phyloP scores from a whole-genome alignment of 2,329 filamentous ascomycete species.

The Penicillium sp. region DNA sequence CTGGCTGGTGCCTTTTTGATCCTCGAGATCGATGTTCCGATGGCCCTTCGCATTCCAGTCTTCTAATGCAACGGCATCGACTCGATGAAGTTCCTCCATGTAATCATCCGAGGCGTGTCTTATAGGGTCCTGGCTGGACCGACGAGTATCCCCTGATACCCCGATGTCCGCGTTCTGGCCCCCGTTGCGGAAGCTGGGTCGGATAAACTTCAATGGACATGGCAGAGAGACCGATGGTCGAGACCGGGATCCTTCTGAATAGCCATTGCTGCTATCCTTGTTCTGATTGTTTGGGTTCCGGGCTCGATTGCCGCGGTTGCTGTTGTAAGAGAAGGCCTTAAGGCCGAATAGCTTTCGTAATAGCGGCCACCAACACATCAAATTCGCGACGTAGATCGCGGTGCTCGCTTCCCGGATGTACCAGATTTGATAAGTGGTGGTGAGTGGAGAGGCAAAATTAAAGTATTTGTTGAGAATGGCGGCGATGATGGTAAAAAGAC shows the following conservation, averaged over 20 bases:
- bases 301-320: conserved; percentile 27
- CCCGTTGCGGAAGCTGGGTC: conserved; percentile 13
- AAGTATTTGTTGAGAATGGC: conserved; percentile 56
- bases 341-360: conserved; percentile 36
- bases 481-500: conserved; percentile 48
- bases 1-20: conserved; percentile 11
- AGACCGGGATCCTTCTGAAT: conserved; percentile 24
- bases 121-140: conserved; percentile 28
- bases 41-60: conserved; percentile 12
- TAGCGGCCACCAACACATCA: conserved; percentile 41
- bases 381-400: conserved; percentile 52
- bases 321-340: conserved; percentile 35
- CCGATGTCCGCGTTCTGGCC: conserved; percentile 1
- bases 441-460: conserved; percentile 43
- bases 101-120: conserved; percentile 20
- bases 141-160: neutral
- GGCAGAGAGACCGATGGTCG: conserved; percentile 27
- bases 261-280: conserved; percentile 24
- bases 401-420: conserved; percentile 48
- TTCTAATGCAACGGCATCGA: conserved; percentile 22
- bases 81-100: conserved; percentile 12
- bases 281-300: conserved; percentile 17
- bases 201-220: conserved; percentile 18
- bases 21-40: conserved; percentile 10
- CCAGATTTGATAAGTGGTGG: conserved; percentile 47